Evolutionary conservation across 129 eudicot species (phyloP), one percentile per base, ranked within the genome.

Genomic region (Lactuca saligna): DNA sequence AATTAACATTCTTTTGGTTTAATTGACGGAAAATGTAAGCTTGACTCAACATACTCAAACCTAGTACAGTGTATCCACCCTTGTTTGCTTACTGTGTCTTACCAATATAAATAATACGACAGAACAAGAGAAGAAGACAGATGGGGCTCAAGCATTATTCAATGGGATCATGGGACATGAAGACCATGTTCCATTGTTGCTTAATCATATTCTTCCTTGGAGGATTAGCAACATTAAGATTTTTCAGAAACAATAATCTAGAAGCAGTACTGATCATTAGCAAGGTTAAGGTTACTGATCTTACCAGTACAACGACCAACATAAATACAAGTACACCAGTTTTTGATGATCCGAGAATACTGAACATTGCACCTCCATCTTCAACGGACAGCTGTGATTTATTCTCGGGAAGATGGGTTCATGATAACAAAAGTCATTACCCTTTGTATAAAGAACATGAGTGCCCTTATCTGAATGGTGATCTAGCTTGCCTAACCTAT

Each of bases 391-490:
- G 42, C 1, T 83, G 92, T 46, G 77, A 86, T 69, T 75, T 86
- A 67, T 86, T 86, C 74, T 75, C 88, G 1, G 92, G 92, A 13
- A 75, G 75, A 72, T 86, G 92, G 92, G 82, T 86, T 78, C 33
- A 31, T 41, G 88, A 86, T 57, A 81, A 86, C 80, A 41, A 59
- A 59, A 76, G 58, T 61, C 61, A 75, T 17, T 80, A 83, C 62
- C 88, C 92, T 56, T 42, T 86, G 53, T 86, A 86, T 53, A 78
- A 69, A 44, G 92, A 86, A 63, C 50, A 75, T 0, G 82, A 86
- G 1, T 86, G 92, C 54, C 78, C 80, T 65, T 86, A 74, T 65
- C 75, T 86, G 25, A 75, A 86, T 11, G 86, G 70, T 35, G 76
- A 74, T 69, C 69, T 75, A 53, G 80, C 92, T 71, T 86, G 92